phyloP scores from a whole-genome alignment of 331 rosid species.

The Pyrus hybrid region DNA sequence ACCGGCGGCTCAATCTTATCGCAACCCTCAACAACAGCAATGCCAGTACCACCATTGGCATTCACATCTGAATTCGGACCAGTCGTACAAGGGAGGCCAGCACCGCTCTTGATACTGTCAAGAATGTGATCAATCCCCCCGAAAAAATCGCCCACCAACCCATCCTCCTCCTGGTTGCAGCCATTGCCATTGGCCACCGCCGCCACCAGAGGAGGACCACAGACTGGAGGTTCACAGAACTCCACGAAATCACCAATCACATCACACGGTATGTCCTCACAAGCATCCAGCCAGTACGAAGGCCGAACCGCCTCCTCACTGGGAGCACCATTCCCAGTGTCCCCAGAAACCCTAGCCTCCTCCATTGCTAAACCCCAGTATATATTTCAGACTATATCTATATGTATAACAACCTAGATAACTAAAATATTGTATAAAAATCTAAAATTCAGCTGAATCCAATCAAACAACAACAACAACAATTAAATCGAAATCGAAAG shows the following conservation, averaged over 20 bases:
- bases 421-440: background rate
- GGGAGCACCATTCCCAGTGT: background rate
- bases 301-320: constrained; percentile 11
- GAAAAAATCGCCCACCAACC: constrained; percentile 51
- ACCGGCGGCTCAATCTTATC: constrained; percentile 9
- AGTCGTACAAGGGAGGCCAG: constrained; percentile 40
- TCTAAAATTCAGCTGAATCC: background rate
- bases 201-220: constrained; percentile 26
- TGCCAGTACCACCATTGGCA: constrained; percentile 8
- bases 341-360: constrained; percentile 34
- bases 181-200: constrained; percentile 22
- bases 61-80: constrained; percentile 1
- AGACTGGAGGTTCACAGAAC: constrained; percentile 32
- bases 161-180: constrained; percentile 60
- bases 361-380: background rate
- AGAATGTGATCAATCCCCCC: constrained; percentile 87
- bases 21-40: constrained; percentile 11
- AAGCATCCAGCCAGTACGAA: constrained; percentile 93
- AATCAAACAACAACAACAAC: background rate
- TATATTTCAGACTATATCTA: background rate
- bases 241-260: constrained; percentile 44
- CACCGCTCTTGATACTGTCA: constrained; percentile 74
- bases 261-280: constrained; percentile 81
- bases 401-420: background rate
- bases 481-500: background rate